Evolutionary conservation across 2,329 filamentous ascomycete genomes (phyloP).

Genomic region (Fusarium sp.): DNA sequence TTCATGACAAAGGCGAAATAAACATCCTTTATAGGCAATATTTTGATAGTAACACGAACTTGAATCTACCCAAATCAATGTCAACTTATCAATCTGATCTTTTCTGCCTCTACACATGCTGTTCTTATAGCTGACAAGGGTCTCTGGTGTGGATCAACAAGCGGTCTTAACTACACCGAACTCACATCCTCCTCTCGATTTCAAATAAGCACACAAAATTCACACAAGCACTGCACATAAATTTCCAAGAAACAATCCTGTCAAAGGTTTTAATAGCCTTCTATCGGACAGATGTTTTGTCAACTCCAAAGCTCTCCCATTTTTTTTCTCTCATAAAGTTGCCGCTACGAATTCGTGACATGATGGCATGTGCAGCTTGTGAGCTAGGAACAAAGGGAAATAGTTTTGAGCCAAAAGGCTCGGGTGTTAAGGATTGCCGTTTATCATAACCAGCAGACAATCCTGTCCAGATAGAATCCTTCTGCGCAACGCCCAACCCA

Average conservation of each 20-base stretch:
- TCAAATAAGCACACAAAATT: background rate
- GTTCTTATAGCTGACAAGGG: background rate
- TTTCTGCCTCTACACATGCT: background rate
- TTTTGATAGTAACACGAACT: background rate
- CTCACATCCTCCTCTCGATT: background rate
- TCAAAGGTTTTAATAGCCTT: constrained; percentile 46
- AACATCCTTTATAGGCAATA: background rate
- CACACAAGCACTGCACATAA: background rate
- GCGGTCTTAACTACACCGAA: background rate
- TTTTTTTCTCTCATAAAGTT: constrained; percentile 50
- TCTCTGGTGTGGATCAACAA: background rate
- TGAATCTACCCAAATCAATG: background rate
- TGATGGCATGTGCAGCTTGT: constrained; percentile 49
- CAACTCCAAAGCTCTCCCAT: constrained; percentile 51
- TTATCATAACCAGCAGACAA: constrained; percentile 55
- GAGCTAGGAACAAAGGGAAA: constrained; percentile 56
- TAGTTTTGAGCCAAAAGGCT: constrained; percentile 37
- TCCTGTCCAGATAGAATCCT: constrained; percentile 59
- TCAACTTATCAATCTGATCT: background rate
- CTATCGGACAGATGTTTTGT: constrained; percentile 51
- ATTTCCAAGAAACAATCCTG: constrained; percentile 1
- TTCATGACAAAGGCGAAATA: background rate
- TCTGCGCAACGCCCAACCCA: constrained; percentile 56
- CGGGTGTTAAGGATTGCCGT: constrained; percentile 42
- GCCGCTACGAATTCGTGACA: constrained; percentile 49